Percentiles rank a stretch among this genome's conserved stretches.
These are phyloP conservation scores for Mariannaea sp. DNA, from an alignment of 2,329 filamentous ascomycete genomes.

Conservation along the genomic window DNA sequence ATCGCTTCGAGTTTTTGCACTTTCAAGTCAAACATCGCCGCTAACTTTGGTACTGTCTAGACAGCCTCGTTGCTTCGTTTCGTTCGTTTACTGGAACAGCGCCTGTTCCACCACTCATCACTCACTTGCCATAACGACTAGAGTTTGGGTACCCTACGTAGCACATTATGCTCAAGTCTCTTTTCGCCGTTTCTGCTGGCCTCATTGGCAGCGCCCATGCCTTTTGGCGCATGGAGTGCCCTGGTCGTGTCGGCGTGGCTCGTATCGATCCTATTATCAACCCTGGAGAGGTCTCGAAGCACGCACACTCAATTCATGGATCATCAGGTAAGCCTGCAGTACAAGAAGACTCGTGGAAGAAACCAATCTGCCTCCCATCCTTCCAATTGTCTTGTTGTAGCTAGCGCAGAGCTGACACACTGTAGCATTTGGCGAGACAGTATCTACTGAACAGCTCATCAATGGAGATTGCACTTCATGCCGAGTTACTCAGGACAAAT, in stretches of 20 bases:
- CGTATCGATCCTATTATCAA: conserved; percentile 79
- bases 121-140: conserved; percentile 15
- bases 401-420: conserved; percentile 24
- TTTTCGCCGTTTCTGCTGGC: conserved; percentile 41
- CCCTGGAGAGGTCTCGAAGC: conserved; percentile 61
- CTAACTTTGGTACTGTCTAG: conserved; percentile 34
- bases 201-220: conserved; percentile 56
- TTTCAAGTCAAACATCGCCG: conserved; percentile 23
- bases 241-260: conserved; percentile 68
- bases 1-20: conserved; percentile 6
- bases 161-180: conserved; percentile 42
- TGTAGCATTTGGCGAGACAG: conserved; percentile 66
- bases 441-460: conserved; percentile 62
- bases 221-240: conserved; percentile 92
- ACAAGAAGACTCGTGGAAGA: background rate
- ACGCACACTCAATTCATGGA: conserved; percentile 78
- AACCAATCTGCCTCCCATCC: too few species aligned
- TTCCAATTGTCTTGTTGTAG: too few species aligned
- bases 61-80: conserved; percentile 45
- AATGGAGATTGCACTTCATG: conserved; percentile 78
- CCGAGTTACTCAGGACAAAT: conserved; percentile 78
- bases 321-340: conserved; percentile 66
- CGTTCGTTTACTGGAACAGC: conserved; percentile 38
- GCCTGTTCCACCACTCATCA: conserved; percentile 13
- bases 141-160: conserved; percentile 34